phyloP scores from a whole-genome alignment of 1,284 basidiomycete genomes.

The Naganishia sp. region DNA sequence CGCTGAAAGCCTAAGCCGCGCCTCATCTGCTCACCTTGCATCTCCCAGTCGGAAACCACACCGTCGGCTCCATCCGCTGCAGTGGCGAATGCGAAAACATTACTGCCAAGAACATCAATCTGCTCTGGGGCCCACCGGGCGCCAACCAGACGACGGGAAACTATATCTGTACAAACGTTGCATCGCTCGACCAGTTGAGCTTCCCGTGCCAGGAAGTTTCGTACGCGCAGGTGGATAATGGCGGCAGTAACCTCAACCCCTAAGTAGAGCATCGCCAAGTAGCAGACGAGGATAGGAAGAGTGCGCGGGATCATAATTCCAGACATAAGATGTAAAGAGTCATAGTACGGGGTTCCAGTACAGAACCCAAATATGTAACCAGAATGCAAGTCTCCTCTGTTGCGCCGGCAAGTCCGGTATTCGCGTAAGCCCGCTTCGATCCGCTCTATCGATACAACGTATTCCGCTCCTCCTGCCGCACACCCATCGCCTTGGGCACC shows the following conservation, averaged over 20 bases:
- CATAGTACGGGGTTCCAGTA: neutral
- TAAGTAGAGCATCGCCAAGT: neutral
- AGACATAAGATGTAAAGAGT: neutral
- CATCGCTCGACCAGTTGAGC: slow-evolving; percentile 37
- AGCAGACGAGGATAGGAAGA: neutral
- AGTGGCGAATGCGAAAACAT: slow-evolving; percentile 56
- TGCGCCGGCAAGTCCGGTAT: neutral
- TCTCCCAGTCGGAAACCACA: slow-evolving; percentile 47
- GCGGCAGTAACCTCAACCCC: slow-evolving; percentile 19
- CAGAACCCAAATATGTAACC: neutral
- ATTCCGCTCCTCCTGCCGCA: slow-evolving; percentile 41
- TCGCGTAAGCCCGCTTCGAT: neutral
- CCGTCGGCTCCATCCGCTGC: slow-evolving; percentile 62
- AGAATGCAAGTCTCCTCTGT: neutral
- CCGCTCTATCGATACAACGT: slow-evolving; percentile 27
- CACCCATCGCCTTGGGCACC: slow-evolving; percentile 46
- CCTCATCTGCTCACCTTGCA: neutral
- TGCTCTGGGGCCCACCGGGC: slow-evolving; percentile 22
- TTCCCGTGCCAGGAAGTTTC: slow-evolving; percentile 40
- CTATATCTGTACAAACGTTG: slow-evolving; percentile 41
- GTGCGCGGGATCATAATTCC: neutral
- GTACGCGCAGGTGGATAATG: slow-evolving; percentile 29
- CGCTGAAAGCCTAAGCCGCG: too few species aligned
- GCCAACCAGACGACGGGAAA: slow-evolving; percentile 27
- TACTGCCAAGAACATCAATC: slow-evolving; percentile 54